Evolutionary conservation across 208 protist species (phyloP).

Genomic region (Tritrichomonas foetus): DNA sequence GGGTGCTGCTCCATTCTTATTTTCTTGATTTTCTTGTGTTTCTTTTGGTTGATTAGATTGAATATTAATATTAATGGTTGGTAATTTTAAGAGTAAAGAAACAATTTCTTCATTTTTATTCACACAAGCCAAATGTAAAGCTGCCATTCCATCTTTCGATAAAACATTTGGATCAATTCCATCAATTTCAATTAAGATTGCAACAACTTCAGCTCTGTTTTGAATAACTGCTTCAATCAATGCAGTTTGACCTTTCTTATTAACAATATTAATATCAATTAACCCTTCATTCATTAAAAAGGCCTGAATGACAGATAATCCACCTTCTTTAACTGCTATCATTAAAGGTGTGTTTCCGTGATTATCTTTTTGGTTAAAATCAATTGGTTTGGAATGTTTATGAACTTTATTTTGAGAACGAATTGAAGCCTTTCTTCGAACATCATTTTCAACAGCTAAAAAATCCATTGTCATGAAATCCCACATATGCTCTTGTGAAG

Average conservation of each 20-base stretch:
- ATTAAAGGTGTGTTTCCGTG: conserved; percentile 14
- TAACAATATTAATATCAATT: neutral
- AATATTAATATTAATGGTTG: neutral
- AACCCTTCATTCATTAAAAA: neutral
- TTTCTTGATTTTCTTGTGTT: no score
- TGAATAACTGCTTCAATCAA: neutral
- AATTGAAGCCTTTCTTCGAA: no score
- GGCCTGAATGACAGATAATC: neutral
- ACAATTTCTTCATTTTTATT: neutral
- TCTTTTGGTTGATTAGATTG: neutral
- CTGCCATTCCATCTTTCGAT: neutral
- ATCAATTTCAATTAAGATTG: neutral
- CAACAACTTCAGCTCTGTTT: neutral
- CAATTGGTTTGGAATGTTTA: neutral
- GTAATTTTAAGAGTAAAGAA: neutral
- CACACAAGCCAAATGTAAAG: neutral
- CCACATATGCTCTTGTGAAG: no score
- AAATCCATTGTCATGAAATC: no score
- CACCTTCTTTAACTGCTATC: neutral
- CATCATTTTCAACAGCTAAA: no score
- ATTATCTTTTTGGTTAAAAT: conserved; percentile 25
- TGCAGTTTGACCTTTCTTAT: neutral
- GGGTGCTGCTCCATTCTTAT: no score
- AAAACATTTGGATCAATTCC: neutral
- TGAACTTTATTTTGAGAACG: no score